Evolutionary conservation across 305 asterid genomes (phyloP).

Genomic region (Fraxinus velutina): DNA sequence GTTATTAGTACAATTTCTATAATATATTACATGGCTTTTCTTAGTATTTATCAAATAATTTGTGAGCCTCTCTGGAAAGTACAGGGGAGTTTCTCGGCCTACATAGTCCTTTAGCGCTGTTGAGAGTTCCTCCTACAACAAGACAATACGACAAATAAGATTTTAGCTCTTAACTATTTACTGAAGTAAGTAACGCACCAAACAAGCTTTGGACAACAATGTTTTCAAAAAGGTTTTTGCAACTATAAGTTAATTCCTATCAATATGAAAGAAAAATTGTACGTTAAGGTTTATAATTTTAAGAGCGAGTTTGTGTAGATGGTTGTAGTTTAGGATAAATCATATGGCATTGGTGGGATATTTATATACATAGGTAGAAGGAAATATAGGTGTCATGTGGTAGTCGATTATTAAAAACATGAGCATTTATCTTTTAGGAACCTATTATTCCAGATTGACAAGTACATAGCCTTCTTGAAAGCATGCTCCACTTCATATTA

Average conservation of each 20-base stretch:
- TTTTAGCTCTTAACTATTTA: background rate
- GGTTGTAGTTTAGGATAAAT: background rate
- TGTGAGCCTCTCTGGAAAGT: constrained; percentile 58
- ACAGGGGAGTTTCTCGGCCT: constrained; percentile 79
- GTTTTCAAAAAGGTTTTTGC: too few species aligned
- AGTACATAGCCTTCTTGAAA: background rate
- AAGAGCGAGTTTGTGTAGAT: background rate
- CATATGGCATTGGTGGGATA: background rate
- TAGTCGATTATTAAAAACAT: background rate
- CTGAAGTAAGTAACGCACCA: background rate
- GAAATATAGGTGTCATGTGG: background rate
- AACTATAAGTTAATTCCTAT: too few species aligned
- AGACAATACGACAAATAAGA: background rate
- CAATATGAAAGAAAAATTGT: too few species aligned
- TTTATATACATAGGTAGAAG: background rate
- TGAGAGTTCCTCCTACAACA: constrained; percentile 48
- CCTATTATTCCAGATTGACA: background rate
- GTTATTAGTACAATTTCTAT: background rate
- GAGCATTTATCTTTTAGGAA: background rate
- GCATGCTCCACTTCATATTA: background rate
- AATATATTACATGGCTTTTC: background rate
- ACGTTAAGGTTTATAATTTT: background rate
- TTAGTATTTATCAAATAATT: constrained; percentile 2
- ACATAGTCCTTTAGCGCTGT: constrained; percentile 57
- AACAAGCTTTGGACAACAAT: background rate